Evolutionary conservation across 83 land plant species (phyloP), one percentile per base, ranked within the genome.

Genomic region (Isoetes engelmannii): DNA sequence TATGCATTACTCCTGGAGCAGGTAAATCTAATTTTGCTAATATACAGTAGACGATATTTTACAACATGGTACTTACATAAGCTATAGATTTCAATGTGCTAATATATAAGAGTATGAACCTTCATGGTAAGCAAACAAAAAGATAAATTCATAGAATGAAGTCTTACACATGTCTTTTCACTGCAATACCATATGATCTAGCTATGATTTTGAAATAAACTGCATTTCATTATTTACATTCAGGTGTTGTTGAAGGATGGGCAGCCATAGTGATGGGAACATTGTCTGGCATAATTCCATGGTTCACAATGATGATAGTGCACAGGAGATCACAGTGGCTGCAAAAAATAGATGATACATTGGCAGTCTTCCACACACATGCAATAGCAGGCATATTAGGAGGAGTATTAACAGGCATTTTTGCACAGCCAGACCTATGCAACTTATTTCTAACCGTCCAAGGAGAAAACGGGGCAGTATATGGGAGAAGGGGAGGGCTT

Each of bases 211-310:
- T n/a, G n/a, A n/a, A n/a, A n/a, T n/a, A n/a, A n/a, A n/a, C n/a
- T n/a, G n/a, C n/a, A n/a, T n/a, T n/a, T n/a, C n/a, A n/a, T n/a
- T n/a, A n/a, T n/a, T n/a, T n/a, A n/a, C n/a, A n/a, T n/a, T n/a
- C 72, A 73, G 75, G 75, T 51, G 72, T 73, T 55, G 75, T 73
- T 42, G 47, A 73, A 49, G 53, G 72, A 49, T 73, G 75, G 75
- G 75, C 75, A 4, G 72, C 75, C n/a, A 73, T 73, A 8, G 72
- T 73, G 45, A 73, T 73, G 72, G 75, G 75, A 4, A 68, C 66
- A 0, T 68, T n/a, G 17, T 4, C 75, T 5, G 75, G 75, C 0
- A 62, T 45, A n/a, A 61, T 73, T 5, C 75, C 75, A 0, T 73
- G 75, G 75, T 73, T 49, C 51, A 73, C 75, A 5, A 73, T 73